phyloP scores from a whole-genome alignment of 306 rosid species.

The Acacia acuminata region DNA sequence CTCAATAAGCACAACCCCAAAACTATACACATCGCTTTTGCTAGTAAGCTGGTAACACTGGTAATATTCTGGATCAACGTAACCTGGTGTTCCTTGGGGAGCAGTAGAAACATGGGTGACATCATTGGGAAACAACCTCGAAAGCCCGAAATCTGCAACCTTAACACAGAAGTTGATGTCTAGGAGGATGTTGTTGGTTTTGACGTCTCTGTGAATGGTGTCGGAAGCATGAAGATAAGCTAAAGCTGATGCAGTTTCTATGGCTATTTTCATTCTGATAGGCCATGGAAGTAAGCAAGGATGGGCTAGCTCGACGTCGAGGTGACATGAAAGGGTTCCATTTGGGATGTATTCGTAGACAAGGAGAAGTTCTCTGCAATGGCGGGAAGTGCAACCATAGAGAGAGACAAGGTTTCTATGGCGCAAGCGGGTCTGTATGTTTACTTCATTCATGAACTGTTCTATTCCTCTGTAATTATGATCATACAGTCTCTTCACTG shows the following conservation, averaged over 20 bases:
- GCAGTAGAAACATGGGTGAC: conserved; percentile 55
- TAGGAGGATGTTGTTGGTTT: conserved; percentile 57
- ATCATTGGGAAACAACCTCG: conserved; percentile 47
- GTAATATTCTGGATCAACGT: conserved; percentile 59
- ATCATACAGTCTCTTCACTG: conserved; percentile 61
- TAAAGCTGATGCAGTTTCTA: conserved; percentile 55
- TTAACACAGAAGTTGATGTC: conserved; percentile 44
- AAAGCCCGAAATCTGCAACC: conserved; percentile 64
- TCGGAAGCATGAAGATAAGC: conserved; percentile 59
- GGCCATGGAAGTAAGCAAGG: conserved; percentile 43
- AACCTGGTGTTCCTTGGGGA: conserved; percentile 64
- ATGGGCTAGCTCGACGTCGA: conserved; percentile 39
- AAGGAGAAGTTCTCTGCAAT: conserved; percentile 46
- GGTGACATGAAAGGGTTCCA: conserved; percentile 59
- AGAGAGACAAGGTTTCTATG: conserved; percentile 56
- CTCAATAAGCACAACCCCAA: conserved; percentile 60
- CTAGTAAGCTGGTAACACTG: conserved; percentile 55
- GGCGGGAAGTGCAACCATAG: conserved; percentile 56
- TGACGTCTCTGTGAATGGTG: conserved; percentile 57
- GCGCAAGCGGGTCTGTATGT: conserved; percentile 48
- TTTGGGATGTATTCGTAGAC: conserved; percentile 58
- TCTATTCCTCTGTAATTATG: conserved; percentile 54
- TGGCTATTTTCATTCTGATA: conserved; percentile 49
- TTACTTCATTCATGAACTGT: conserved; percentile 56
- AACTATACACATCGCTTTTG: conserved; percentile 64